These are phyloP conservation scores for Solanum neorickii DNA, from an alignment of 257 asterid species.

Conservation along the genomic window DNA sequence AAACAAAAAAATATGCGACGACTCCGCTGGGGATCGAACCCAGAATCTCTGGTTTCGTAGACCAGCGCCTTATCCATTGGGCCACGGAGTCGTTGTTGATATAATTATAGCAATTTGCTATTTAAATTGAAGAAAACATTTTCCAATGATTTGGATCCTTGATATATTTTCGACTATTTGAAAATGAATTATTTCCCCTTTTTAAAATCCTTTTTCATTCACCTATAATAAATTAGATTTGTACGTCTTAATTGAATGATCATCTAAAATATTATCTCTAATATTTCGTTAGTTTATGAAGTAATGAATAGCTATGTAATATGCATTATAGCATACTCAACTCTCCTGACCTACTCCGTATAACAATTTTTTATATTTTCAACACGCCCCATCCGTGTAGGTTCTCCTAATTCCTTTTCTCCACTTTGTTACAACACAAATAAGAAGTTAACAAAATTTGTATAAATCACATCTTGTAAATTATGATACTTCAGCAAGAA, in stretches of 20 bases:
- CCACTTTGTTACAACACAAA: not conserved
- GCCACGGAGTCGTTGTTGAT: constrained; percentile 14
- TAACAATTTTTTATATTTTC: no score
- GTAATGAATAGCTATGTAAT: not conserved
- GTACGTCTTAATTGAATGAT: not conserved
- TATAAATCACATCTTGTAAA: no score
- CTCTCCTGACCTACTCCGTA: no score
- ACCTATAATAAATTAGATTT: no score
- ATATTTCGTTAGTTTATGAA: not conserved
- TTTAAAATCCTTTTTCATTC: no score
- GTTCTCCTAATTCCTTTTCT: not conserved
- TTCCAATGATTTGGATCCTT: not conserved
- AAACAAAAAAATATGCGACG: not conserved
- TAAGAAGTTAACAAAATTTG: not conserved
- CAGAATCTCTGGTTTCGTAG: constrained; percentile 98
- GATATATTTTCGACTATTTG: no score
- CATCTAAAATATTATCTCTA: not conserved
- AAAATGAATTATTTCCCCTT: no score
- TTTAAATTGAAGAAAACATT: no score
- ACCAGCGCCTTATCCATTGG: constrained; percentile 99
- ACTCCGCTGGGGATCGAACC: constrained; percentile 81
- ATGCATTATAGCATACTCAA: not conserved
- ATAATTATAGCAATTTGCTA: fast-evolving
- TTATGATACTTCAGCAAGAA: not conserved
- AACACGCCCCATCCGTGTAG: not conserved